These are phyloP conservation scores for Symbiodinium natans DNA, from an alignment of 73 alveolate species.

Conservation along the genomic window DNA sequence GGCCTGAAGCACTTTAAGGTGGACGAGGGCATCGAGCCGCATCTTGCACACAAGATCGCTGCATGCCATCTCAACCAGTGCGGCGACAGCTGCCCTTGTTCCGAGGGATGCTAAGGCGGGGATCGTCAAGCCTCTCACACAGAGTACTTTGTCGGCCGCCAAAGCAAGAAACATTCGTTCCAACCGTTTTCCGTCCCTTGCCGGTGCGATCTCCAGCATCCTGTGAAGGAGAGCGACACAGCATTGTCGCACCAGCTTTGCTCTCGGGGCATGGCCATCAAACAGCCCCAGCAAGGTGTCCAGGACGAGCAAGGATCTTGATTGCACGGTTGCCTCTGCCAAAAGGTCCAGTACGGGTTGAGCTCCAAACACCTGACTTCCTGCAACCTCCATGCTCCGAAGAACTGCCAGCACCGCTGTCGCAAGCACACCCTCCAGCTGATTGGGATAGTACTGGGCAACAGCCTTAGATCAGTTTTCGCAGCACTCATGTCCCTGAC, in stretches of 20 bases:
- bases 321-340: neutral
- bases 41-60: slow-evolving; percentile 37
- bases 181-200: slow-evolving; percentile 16
- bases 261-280: neutral
- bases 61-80: slow-evolving; percentile 60
- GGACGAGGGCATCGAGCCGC: slow-evolving; percentile 34
- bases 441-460: neutral
- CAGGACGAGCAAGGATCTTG: neutral
- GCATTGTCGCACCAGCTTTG: slow-evolving; percentile 33
- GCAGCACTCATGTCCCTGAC: too few species aligned
- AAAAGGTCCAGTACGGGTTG: neutral
- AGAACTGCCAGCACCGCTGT: neutral
- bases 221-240: slow-evolving; percentile 22
- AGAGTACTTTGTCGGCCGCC: slow-evolving; percentile 35
- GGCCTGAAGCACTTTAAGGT: slow-evolving; percentile 28
- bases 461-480: too few species aligned
- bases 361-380: neutral
- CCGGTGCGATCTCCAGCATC: slow-evolving; percentile 30
- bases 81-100: slow-evolving; percentile 5
- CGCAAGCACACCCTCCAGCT: neutral
- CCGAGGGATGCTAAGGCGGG: slow-evolving; percentile 49
- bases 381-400: neutral
- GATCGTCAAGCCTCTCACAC: slow-evolving; percentile 6
- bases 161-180: slow-evolving; percentile 8
- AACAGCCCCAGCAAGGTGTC: neutral